Percentiles rank a stretch among this genome's conserved stretches.
Evolutionary conservation across 2,329 filamentous ascomycete genomes (phyloP).

Genomic region (Aurifilum marmelostoma): DNA sequence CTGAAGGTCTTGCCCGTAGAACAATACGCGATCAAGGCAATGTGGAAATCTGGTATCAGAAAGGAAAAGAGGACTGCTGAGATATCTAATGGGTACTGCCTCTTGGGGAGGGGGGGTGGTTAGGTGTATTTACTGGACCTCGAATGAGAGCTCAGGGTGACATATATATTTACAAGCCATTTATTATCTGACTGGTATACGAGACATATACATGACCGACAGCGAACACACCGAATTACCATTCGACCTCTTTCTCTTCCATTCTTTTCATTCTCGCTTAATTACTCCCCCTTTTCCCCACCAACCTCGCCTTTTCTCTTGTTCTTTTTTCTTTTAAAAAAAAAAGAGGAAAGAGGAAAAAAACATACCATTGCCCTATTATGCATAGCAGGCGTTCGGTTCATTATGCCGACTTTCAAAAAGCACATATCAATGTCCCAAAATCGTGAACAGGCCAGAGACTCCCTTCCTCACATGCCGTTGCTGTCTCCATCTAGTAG

Average conservation of each 20-base stretch:
- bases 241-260: too few relatives aligned
- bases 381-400: background rate
- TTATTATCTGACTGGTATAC: background rate
- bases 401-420: background rate
- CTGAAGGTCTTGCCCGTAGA: background rate
- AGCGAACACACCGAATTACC: background rate
- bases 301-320: background rate
- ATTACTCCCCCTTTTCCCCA: too few relatives aligned
- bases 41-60: too few relatives aligned
- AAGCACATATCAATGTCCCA: background rate
- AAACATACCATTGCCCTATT: background rate
- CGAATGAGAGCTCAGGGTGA: background rate
- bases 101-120: too few relatives aligned
- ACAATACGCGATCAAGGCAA: background rate
- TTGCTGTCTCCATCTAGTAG: background rate
- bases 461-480: background rate
- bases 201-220: background rate
- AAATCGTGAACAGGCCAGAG: background rate
- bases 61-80: background rate
- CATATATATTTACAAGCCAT: background rate
- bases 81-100: background rate
- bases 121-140: background rate
- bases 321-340: background rate
- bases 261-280: too few relatives aligned
- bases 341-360: too few relatives aligned